These are phyloP conservation scores for Apocynum venetum DNA, from an alignment of 257 asterid species.

Conservation along the genomic window DNA sequence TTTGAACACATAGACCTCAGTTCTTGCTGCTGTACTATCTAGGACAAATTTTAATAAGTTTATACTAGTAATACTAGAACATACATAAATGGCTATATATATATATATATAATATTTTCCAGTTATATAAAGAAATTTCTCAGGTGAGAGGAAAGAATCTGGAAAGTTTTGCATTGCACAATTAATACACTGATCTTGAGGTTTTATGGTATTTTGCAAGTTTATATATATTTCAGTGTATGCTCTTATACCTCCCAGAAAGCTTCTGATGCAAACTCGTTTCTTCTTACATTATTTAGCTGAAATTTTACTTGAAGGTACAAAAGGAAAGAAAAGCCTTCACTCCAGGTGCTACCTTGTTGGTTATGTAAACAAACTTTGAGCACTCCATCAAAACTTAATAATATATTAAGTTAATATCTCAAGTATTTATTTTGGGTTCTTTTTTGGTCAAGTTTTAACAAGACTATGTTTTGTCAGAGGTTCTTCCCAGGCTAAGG, in stretches of 20 bases:
- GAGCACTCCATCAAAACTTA: not conserved
- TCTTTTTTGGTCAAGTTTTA: slow-evolving; percentile 2
- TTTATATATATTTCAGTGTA: too few relatives aligned
- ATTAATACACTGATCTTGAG: not conserved
- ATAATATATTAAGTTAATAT: not conserved
- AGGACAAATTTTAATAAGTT: not conserved
- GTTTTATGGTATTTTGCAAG: not conserved
- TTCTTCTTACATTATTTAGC: slow-evolving; percentile 2
- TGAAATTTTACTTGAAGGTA: not conserved
- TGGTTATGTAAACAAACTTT: not conserved
- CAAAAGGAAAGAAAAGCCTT: not conserved
- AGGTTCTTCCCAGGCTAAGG: slow-evolving; percentile 54
- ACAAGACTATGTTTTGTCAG: slow-evolving; percentile 31
- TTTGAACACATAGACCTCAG: not conserved
- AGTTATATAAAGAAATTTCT: not conserved
- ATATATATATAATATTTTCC: not conserved
- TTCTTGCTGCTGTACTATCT: not conserved
- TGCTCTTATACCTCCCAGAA: not conserved
- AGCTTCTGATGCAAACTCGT: slow-evolving; percentile 6
- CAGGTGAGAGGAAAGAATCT: not conserved
- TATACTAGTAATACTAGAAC: not conserved
- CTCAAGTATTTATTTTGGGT: not conserved
- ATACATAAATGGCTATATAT: too few relatives aligned
- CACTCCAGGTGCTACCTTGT: not conserved
- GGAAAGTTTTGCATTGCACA: not conserved